phyloP scores from a whole-genome alignment of 108 stramenopile genomes.

The Skeletonema marinoi region DNA sequence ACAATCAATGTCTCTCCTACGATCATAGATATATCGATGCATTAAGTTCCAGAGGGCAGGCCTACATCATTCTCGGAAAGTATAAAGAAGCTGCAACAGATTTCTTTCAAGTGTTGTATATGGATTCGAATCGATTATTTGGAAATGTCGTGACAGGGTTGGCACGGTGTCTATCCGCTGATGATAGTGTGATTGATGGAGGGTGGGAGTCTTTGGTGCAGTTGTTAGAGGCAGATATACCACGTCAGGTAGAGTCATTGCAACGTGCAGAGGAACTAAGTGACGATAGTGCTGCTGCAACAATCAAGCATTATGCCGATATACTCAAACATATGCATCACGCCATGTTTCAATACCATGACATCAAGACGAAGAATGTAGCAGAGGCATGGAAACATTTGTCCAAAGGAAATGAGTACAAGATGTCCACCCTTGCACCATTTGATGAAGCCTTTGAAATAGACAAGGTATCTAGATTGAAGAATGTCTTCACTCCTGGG shows the following conservation, averaged over 20 bases:
- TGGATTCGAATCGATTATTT: conserved; percentile 54
- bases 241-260: conserved; percentile 33
- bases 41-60: conserved; percentile 58
- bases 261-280: conserved; percentile 1
- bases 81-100: conserved; percentile 67
- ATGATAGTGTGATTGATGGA: conserved; percentile 55
- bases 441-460: conserved; percentile 58
- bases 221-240: conserved; percentile 34
- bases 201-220: conserved; percentile 68
- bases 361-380: conserved; percentile 71
- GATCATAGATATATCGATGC: conserved; percentile 72
- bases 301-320: conserved; percentile 42
- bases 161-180: conserved; percentile 66
- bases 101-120: conserved; percentile 56
- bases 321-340: conserved; percentile 71
- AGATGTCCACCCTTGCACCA: conserved; percentile 62
- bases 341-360: conserved; percentile 80
- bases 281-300: conserved; percentile 4
- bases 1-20: conserved; percentile 56
- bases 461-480: conserved; percentile 58
- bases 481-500: conserved; percentile 60
- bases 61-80: conserved; percentile 71
- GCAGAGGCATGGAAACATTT: conserved; percentile 73
- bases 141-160: conserved; percentile 68
- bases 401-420: conserved; percentile 60